Conservation (phyloP, 306 rosid species). For the Lupinus albus region DNA sequence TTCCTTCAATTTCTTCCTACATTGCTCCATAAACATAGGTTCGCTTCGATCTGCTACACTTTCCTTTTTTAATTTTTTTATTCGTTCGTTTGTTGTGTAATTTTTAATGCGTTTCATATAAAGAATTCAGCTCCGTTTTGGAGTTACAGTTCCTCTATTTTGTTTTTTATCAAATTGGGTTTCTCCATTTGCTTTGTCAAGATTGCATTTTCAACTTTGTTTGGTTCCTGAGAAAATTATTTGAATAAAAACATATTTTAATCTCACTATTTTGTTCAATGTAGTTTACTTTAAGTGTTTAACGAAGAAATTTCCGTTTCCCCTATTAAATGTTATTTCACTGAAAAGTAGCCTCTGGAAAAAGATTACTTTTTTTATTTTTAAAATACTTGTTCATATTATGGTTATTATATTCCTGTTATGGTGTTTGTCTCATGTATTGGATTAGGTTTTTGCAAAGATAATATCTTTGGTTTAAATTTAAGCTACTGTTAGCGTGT, state of each 20-base stretch:
- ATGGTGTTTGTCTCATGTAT: conserved; percentile 1
- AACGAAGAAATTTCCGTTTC: not conserved
- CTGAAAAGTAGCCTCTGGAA: conserved; percentile 15
- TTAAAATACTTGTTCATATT: not conserved
- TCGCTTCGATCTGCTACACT: conserved; percentile 44
- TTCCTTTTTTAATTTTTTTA: not conserved
- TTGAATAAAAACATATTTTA: conserved; percentile 12
- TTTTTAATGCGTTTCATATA: conserved; percentile 5
- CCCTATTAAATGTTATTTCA: not conserved
- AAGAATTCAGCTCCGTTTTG: conserved; percentile 46
- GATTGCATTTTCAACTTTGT: not conserved
- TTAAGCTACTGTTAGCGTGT: not conserved
- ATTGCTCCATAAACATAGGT: conserved; percentile 41
- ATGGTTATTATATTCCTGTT: not conserved
- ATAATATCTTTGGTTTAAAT: not conserved
- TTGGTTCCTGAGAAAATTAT: not conserved
- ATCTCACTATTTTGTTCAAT: conserved; percentile 5
- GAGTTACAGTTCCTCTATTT: not conserved
- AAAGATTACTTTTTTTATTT: not conserved
- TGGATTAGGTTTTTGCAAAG: not conserved
- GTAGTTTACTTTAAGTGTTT: conserved; percentile 29
- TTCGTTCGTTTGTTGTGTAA: not conserved
- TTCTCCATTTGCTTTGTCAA: not conserved
- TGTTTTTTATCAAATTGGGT: not conserved
- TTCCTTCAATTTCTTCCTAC: conserved; percentile 27